Conservation (phyloP, 441 rosid species). For the Kokia cookei region DNA sequence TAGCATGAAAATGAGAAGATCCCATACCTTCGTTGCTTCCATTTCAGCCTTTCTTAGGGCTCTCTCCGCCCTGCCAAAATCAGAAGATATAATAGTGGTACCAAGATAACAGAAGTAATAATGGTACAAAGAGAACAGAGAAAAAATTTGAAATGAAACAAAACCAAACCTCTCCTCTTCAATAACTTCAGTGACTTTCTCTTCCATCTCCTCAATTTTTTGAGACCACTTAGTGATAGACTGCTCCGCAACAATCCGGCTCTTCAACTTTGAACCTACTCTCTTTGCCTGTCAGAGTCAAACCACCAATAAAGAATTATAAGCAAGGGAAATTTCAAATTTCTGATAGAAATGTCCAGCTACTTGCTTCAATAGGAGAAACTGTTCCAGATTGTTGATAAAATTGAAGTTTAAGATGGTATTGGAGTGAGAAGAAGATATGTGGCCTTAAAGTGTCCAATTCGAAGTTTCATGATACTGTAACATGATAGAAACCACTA, state of each 20-base stretch:
- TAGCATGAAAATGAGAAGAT: not conserved
- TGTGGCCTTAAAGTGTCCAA: not conserved
- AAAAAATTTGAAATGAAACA: not conserved
- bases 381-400: not conserved
- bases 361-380: not conserved
- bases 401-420: not conserved
- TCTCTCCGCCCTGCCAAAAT: conserved; percentile 72
- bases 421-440: not conserved
- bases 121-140: not conserved
- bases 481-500: not conserved
- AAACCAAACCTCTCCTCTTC: conserved; percentile 74
- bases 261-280: conserved; percentile 87
- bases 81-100: conserved; percentile 10
- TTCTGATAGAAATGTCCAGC: not conserved
- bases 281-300: conserved; percentile 63
- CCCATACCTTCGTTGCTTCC: conserved; percentile 86
- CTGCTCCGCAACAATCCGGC: conserved; percentile 83
- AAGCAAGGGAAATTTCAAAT: not conserved
- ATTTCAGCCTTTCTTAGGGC: conserved; percentile 94
- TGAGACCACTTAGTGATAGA: conserved; percentile 88
- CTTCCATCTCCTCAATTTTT: conserved; percentile 85
- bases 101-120: not conserved
- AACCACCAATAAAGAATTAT: not conserved
- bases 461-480: not conserved
- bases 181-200: conserved; percentile 65